phyloP scores from a whole-genome alignment of 495 filamentous ascomycete species.

The Viridothelium virens region DNA sequence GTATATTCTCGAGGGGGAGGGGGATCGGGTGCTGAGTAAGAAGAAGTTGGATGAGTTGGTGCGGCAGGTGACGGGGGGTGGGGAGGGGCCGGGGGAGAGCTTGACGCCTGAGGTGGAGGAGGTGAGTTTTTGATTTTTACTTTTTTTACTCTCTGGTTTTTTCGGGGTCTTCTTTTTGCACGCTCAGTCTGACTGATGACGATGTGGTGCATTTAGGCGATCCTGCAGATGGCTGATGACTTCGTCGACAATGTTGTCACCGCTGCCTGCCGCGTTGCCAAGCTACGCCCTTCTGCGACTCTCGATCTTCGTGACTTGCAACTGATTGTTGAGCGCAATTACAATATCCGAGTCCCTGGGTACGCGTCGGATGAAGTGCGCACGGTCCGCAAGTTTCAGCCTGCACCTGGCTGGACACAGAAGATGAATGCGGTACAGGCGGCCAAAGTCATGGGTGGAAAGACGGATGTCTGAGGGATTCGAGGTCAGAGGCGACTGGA shows the following conservation, averaged over 20 bases:
- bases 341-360: constrained; percentile 95
- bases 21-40: constrained; percentile 82
- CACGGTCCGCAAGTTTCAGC: constrained; percentile 85
- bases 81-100: constrained; percentile 54
- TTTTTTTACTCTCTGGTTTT: constrained; percentile 4
- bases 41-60: constrained; percentile 95
- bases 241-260: constrained; percentile 89
- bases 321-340: constrained; percentile 89
- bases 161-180: not conserved
- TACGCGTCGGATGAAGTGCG: constrained; percentile 90
- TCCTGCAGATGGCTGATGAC: constrained; percentile 84
- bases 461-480: constrained; percentile 27
- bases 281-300: constrained; percentile 76
- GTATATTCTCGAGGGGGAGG: constrained; percentile 80
- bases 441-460: constrained; percentile 55
- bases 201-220: constrained; percentile 45
- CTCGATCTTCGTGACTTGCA: constrained; percentile 93
- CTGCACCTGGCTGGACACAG: constrained; percentile 75
- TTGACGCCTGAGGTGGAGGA: constrained; percentile 90
- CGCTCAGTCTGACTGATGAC: not conserved
- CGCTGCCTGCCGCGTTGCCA: constrained; percentile 81
- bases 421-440: constrained; percentile 96
- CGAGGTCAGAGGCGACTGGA: not conserved
- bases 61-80: constrained; percentile 80
- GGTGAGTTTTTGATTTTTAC: constrained; percentile 45